phyloP scores from a whole-genome alignment of 1,284 basidiomycete species.

The Rhodofomes roseus region DNA sequence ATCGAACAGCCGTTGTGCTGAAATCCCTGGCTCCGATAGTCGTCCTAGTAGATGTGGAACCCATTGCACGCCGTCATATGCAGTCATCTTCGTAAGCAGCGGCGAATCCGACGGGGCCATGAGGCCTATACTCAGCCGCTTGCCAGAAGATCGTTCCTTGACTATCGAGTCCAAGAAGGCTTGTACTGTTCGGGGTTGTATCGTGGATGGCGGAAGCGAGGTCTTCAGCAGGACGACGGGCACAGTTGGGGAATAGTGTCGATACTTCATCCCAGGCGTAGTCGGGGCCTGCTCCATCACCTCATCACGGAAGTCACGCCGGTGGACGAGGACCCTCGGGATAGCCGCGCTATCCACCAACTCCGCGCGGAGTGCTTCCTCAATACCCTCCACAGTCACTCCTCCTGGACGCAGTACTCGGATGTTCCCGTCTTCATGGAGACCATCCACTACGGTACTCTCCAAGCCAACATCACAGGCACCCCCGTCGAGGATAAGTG shows the following conservation, averaged over 20 bases:
- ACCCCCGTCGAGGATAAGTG: conserved; percentile 91
- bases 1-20: conserved; percentile 85
- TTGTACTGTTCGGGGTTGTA: conserved; percentile 26
- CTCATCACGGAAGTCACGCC: conserved; percentile 68
- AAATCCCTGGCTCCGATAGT: conserved; percentile 54
- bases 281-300: conserved; percentile 75
- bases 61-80: conserved; percentile 46
- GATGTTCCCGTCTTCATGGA: conserved; percentile 67
- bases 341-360: conserved; percentile 28
- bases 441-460: conserved; percentile 92
- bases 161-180: conserved; percentile 40
- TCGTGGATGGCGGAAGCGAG: conserved; percentile 34
- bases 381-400: conserved; percentile 86
- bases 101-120: conserved; percentile 66
- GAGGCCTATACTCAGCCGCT: conserved; percentile 56
- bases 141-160: conserved; percentile 9
- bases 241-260: conserved; percentile 91
- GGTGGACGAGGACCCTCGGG: conserved; percentile 69
- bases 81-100: conserved; percentile 39
- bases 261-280: conserved; percentile 99
- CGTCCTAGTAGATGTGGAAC: conserved; percentile 60
- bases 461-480: conserved; percentile 89
- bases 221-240: conserved; percentile 78
- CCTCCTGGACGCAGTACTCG: conserved; percentile 92
- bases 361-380: conserved; percentile 51